phyloP scores from a whole-genome alignment of 805 yeast genomes.

The Komagataella pseudopastoris region DNA sequence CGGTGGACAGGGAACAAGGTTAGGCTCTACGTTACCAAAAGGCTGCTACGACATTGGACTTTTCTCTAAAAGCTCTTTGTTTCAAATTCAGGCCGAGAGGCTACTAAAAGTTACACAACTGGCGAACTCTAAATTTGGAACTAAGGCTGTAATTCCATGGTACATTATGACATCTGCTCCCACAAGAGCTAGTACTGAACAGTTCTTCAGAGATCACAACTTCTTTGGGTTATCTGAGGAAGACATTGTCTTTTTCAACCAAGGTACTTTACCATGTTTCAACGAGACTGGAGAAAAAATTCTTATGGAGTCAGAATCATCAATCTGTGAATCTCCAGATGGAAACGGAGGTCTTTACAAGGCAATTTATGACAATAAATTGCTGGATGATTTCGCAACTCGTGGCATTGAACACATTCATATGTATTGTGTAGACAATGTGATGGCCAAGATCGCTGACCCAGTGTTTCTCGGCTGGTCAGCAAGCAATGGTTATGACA shows the following conservation, averaged over 20 bases:
- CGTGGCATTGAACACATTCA: conserved; percentile 81
- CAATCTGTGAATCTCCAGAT: conserved; percentile 81
- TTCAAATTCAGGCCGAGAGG: conserved; percentile 89
- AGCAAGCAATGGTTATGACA: conserved; percentile 44
- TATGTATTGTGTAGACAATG: conserved; percentile 95
- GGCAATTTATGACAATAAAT: conserved; percentile 53
- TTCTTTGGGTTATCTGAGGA: conserved; percentile 56
- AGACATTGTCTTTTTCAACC: conserved; percentile 76
- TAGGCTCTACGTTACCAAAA: conserved; percentile 84
- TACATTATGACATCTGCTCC: conserved; percentile 94
- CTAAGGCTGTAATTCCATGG: conserved; percentile 42
- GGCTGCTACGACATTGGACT: conserved; percentile 86
- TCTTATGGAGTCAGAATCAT: conserved; percentile 39
- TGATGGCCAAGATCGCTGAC: conserved; percentile 84
- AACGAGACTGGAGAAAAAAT: conserved; percentile 55
- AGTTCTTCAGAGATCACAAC: conserved; percentile 43
- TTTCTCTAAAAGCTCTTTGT: conserved; percentile 73
- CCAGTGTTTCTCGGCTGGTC: conserved; percentile 86
- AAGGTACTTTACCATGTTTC: conserved; percentile 91
- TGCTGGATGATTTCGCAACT: conserved; percentile 51
- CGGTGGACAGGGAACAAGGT: conserved; percentile 96
- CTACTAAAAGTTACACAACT: conserved; percentile 48
- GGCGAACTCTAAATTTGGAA: conserved; percentile 21
- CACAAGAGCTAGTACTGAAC: conserved; percentile 63
- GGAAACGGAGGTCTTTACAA: conserved; percentile 96